These are phyloP conservation scores for Cornus florida DNA, from an alignment of 148 eudicot species.

Conservation along the genomic window DNA sequence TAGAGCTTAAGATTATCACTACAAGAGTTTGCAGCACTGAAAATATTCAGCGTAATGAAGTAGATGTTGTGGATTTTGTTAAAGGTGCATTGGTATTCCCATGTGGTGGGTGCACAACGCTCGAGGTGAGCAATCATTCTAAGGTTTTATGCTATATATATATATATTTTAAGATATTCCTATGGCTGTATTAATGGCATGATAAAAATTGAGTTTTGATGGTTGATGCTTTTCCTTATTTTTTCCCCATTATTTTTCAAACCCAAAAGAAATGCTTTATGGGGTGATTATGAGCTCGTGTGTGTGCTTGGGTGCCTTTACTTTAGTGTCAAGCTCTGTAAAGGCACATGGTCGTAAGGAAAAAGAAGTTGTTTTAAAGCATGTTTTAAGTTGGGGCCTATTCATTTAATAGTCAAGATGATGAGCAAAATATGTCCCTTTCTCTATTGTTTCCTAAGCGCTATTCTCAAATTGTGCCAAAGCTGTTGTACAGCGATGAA, in stretches of 20 bases:
- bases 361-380: too few relatives aligned
- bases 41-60: slow-evolving; percentile 30
- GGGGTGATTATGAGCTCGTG: neutral
- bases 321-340: neutral
- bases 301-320: neutral
- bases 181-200: neutral
- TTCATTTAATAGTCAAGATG: neutral
- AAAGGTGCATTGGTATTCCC: slow-evolving; percentile 73
- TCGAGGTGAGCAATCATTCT: slow-evolving; percentile 58
- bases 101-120: slow-evolving; percentile 58
- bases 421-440: neutral
- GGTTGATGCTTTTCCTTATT: neutral
- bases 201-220: neutral
- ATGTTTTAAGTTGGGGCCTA: slow-evolving; percentile 1
- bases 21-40: slow-evolving; percentile 45
- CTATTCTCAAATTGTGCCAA: too few relatives aligned
- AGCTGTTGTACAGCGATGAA: neutral
- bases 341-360: neutral
- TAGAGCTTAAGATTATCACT: slow-evolving; percentile 83
- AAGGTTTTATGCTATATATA: neutral
- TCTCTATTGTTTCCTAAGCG: too few relatives aligned
- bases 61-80: slow-evolving; percentile 48
- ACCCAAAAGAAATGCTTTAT: neutral
- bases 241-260: neutral
- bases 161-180: neutral